Evolutionary conservation across 768 basidiomycete genomes (phyloP), one percentile per base, ranked within the genome.

Genomic region (Amyloporia xantha): DNA sequence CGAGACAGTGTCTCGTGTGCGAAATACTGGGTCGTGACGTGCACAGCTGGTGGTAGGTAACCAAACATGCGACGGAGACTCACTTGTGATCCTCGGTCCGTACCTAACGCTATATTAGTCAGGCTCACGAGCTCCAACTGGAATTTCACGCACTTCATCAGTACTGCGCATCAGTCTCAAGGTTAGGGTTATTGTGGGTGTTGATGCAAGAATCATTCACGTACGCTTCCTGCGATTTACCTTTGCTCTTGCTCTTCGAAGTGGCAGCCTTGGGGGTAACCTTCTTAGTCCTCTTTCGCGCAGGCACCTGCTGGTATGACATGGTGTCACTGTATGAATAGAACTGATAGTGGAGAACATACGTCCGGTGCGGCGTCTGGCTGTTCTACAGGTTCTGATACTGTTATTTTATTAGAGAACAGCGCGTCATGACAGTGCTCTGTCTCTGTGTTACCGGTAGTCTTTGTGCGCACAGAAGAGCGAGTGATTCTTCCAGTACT

Each of bases 401-500:
- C 17, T 11, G 5, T 33, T 36, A 5, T 19, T 13, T 12, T 23
- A 36, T 17, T n/a, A 20, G 23, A 13, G 26, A 21, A 30, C 12
- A 38, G 41, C 28, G 19, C 3, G 26, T 20, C 21, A 27, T n/a
- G n/a, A 25, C 3, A 5, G 21, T 38, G 20, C 19, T 24, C 26
- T 35, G n/a, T 26, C 43, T 44, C 41, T 10, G 43, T 23, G 28
- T 39, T 44, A 10, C 24, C 48, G 5, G 24, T 26, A 6, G 20
- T 25, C 40, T 54, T 55, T 26, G 52, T 56, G 5, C 61, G 56
- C 30, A 57, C 49, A 23, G 58, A 58, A 15, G 54, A 43, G 35
- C 61, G 61, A 25, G 61, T 60, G 41, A 44, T 43, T 25, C 53
- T 47, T 28, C n/a, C n/a, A n/a, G n/a, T n/a, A n/a, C n/a, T n/a